These are phyloP conservation scores for Jamesozyma piceae DNA, from an alignment of 805 yeast genomes.

Conservation along the genomic window DNA sequence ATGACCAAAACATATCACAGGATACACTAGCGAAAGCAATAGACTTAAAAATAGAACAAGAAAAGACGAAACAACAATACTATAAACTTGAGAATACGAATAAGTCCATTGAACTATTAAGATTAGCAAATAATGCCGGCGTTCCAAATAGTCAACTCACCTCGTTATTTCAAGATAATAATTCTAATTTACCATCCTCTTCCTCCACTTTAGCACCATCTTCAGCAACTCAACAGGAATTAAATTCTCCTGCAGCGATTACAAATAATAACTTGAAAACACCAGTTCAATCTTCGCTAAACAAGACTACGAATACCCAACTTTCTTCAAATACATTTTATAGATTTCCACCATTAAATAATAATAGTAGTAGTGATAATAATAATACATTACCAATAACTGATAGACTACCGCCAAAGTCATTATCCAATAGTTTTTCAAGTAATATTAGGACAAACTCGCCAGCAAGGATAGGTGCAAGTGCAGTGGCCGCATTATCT, in stretches of 20 bases:
- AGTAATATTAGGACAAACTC: slow-evolving; percentile 40
- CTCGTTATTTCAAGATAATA: slow-evolving; percentile 34
- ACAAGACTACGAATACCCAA: background rate
- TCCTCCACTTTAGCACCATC: background rate
- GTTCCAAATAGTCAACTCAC: slow-evolving; percentile 62
- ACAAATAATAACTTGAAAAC: background rate
- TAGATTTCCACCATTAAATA: slow-evolving; percentile 4
- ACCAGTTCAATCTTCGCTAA: background rate
- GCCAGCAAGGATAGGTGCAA: slow-evolving; percentile 67
- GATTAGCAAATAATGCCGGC: slow-evolving; percentile 48
- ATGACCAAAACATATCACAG: slow-evolving; percentile 31
- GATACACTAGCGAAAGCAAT: slow-evolving; percentile 50
- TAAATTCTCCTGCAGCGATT: background rate
- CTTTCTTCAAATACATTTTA: background rate
- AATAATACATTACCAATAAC: background rate
- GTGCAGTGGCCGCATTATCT: slow-evolving; percentile 49
- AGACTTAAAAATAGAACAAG: slow-evolving; percentile 59
- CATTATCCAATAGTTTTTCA: background rate
- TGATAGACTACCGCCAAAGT: background rate
- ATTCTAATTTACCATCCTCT: background rate
- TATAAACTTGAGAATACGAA: slow-evolving; percentile 56
- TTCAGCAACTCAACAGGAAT: background rate
- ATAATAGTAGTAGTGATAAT: slow-evolving; percentile 9
- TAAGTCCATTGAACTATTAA: slow-evolving; percentile 52
- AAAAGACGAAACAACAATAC: slow-evolving; percentile 71